phyloP scores from a whole-genome alignment of 1,284 basidiomycete species.

The Tylopilus orsonianus region DNA sequence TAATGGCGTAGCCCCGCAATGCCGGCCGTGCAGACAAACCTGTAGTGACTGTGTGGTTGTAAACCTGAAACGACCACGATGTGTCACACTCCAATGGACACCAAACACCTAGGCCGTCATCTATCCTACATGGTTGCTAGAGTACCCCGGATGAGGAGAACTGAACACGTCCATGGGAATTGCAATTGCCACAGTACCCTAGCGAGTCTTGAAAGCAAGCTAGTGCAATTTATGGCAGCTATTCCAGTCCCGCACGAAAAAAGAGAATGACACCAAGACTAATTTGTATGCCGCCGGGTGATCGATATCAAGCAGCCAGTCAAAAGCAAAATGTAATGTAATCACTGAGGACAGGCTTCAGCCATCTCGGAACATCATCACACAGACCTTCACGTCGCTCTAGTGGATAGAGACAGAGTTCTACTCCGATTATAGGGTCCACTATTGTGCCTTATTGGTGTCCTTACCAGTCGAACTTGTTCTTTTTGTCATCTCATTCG shows the following conservation, averaged over 20 bases:
- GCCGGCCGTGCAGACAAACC: neutral
- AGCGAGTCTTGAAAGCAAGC: too few species aligned
- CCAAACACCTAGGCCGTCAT: neutral
- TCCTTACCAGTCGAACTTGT: conserved; percentile 39
- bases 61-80: neutral
- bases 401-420: neutral
- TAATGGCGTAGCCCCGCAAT: too few species aligned
- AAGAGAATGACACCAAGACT: neutral
- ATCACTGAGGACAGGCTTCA: neutral
- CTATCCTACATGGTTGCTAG: neutral
- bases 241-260: neutral
- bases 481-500: conserved; percentile 38
- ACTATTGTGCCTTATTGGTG: conserved; percentile 20
- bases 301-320: neutral
- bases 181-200: neutral
- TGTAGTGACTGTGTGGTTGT: neutral
- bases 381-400: too few species aligned
- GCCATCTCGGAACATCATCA: too few species aligned
- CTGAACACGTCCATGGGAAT: neutral
- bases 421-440: neutral
- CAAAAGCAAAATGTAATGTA: neutral
- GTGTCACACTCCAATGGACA: neutral
- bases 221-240: too few species aligned
- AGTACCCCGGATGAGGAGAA: neutral
- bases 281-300: too few species aligned